Evolutionary conservation across 108 stramenopile species (phyloP).

Genomic region (Nitzschia palea): DNA sequence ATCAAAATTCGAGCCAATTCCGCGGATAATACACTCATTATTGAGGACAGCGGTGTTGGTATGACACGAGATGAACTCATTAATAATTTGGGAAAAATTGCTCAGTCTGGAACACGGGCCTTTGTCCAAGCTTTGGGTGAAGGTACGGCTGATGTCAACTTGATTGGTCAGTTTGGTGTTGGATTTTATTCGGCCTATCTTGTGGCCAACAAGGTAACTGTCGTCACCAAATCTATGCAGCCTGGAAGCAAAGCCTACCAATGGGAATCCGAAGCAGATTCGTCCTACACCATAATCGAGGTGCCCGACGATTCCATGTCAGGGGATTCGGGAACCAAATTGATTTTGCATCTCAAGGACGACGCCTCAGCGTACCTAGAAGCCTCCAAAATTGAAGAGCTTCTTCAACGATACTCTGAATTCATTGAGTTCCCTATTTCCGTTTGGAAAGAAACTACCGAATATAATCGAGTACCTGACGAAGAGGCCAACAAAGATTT

Average conservation of each 20-base stretch:
- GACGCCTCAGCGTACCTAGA: slow-evolving; percentile 83
- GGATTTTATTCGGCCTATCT: slow-evolving; percentile 99
- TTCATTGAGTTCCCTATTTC: slow-evolving; percentile 97
- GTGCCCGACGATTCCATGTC: slow-evolving; percentile 55
- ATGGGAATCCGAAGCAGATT: slow-evolving; percentile 82
- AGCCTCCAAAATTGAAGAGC: slow-evolving; percentile 70
- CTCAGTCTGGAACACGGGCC: slow-evolving; percentile 87
- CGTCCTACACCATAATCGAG: slow-evolving; percentile 75
- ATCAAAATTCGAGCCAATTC: slow-evolving; percentile 79
- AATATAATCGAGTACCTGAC: slow-evolving; percentile 94
- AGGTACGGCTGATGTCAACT: slow-evolving; percentile 76
- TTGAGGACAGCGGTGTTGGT: slow-evolving; percentile 96
- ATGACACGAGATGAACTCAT: slow-evolving; percentile 95
- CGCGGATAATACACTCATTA: slow-evolving; percentile 80
- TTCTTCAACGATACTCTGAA: slow-evolving; percentile 89
- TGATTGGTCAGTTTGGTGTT: slow-evolving; percentile 99
- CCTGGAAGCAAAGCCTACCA: slow-evolving; percentile 49
- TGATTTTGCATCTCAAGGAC: slow-evolving; percentile 89
- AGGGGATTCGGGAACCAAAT: slow-evolving; percentile 70
- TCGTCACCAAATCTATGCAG: slow-evolving; percentile 89
- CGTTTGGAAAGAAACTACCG: slow-evolving; percentile 93
- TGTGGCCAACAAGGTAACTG: slow-evolving; percentile 94
- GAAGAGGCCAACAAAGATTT: slow-evolving; percentile 91
- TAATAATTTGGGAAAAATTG: slow-evolving; percentile 96
- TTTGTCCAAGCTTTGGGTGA: slow-evolving; percentile 88